These are phyloP conservation scores for Penicillium goetzii DNA, from an alignment of 495 filamentous ascomycete species.

Conservation along the genomic window DNA sequence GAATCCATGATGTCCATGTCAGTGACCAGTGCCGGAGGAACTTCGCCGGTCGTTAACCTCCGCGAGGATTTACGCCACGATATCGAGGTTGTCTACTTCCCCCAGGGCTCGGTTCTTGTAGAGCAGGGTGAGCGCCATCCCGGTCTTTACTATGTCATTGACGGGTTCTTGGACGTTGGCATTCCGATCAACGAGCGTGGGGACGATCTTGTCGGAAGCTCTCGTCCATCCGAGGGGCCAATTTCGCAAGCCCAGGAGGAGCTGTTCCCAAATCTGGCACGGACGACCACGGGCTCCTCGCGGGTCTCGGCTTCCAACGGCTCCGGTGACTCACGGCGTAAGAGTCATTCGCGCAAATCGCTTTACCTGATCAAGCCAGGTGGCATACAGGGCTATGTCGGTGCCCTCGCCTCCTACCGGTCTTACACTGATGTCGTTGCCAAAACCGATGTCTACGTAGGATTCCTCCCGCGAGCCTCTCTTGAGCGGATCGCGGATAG, in stretches of 20 bases:
- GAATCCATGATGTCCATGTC: slow-evolving; percentile 80
- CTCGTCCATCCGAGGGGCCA: slow-evolving; percentile 25
- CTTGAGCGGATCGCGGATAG: slow-evolving; percentile 90
- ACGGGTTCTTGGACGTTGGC: slow-evolving; percentile 94
- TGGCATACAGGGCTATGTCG: slow-evolving; percentile 91
- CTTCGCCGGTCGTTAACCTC: slow-evolving; percentile 61
- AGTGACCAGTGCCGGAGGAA: slow-evolving; percentile 56
- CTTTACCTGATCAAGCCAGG: slow-evolving; percentile 94
- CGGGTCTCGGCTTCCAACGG: slow-evolving; percentile 36
- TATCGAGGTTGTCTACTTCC: slow-evolving; percentile 97
- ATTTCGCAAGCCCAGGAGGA: slow-evolving; percentile 43
- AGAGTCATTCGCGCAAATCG: slow-evolving; percentile 63
- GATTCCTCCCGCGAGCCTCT: slow-evolving; percentile 84
- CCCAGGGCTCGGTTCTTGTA: slow-evolving; percentile 91
- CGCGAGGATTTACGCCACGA: slow-evolving; percentile 80
- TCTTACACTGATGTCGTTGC: slow-evolving; percentile 97
- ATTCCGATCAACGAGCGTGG: slow-evolving; percentile 63
- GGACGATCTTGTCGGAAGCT: slow-evolving; percentile 45
- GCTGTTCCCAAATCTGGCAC: slow-evolving; percentile 51
- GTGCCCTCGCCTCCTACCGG: slow-evolving; percentile 88
- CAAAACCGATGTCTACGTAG: slow-evolving; percentile 98
- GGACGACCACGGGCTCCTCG: slow-evolving; percentile 54
- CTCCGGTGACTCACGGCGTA: slow-evolving; percentile 49
- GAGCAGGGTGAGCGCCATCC: slow-evolving; percentile 96
- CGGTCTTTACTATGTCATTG: slow-evolving; percentile 95